Evolutionary conservation across 2,329 filamentous ascomycete genomes (phyloP), one percentile per base, ranked within the genome.

Genomic region (Pyrenophora seminiperda): DNA sequence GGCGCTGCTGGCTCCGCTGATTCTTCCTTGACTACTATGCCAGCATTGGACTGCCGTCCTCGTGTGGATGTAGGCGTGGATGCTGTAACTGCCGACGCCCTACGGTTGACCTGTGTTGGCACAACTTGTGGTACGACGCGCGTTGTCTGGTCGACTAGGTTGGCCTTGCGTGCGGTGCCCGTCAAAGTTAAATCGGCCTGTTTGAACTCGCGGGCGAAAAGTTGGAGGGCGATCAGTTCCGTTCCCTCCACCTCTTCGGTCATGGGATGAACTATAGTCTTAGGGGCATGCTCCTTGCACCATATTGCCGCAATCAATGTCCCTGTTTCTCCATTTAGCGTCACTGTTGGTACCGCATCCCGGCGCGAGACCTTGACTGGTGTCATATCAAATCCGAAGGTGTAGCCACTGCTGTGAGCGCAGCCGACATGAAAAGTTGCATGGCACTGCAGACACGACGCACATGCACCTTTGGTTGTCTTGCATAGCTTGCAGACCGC

Each of bases 121-220:
- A 59, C 48, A 13, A 62, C 40, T 38, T 72, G 67, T 13, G 73
- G 74, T 17, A 74, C 70, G 39, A 72, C 69, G 18, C 76, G 75
- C 68, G 87, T 90, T 10, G 83, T 84, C 41, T 83, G 81, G 48
- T 83, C 84, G 66, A 87, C 83, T 33, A 94, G 81, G 51, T 90
- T 94, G 17, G 94, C 93, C 74, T 96, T 97, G 46, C 94, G 88
- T 17, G 94, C 90, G 14, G 93, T 97, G 20, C 94, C 94, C 2
- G 92, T 97, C 62, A 97, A 77, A 2, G 89, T 85, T 32, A 93
- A 82, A 69, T 99, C 94, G 7, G 94, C 93, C 74, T 97, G 93
- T 73, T 99, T 99, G 78, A 91, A 97, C 50, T 87, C 91, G 60
- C 88, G 87, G 36, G 88, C 90, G 70, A 89, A 99, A 19, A 96